Base-by-base conservation (phyloP, 306 rosid genomes). In the Vicia sativa region DNA sequence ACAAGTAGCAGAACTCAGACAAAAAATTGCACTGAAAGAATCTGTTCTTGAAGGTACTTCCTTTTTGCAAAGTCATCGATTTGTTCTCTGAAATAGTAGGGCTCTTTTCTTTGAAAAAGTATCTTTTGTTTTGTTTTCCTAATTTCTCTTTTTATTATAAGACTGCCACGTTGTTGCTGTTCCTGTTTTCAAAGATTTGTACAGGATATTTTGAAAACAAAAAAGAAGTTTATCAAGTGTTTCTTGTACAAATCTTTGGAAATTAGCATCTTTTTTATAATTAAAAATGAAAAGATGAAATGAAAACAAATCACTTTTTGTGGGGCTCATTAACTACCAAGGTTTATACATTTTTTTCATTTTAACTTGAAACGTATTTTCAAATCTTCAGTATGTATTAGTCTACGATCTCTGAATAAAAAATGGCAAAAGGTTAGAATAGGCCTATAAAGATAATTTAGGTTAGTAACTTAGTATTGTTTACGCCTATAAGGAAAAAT, bases 21-120 rank as follows among this genome's bases (percentile, higher is more conserved):
- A 78, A 75, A 80, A 84, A 70, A 76, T 90, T 74, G 87, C 63
- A 21, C 44, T 80, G 35, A 85, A 90, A 75, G 96, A 90, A 80
- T 79, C 76, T 19, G 64, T 78, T 68, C 83, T 71, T 68, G 96
- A 95, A 87, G 97, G 99, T 95, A 85, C 64, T 65, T 21, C 23
- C 26, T 45, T 46, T 72, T 31, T 54, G 23, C 65, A 70, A 37
- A 65, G 71, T 31, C n/a, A 41, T 38, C 15, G 63, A 29, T 29
- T 21, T 56, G 42, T 65, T 49, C 35, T 67, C 42, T 45, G 65
- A 21, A 59, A 41, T 37, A 58, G 2, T 26, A 13, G 39, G 39
- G 11, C 19, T 2, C 4, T 11, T 53, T 11, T 53, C 14, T 53
- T 53, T 53, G 59, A 53, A 14, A 53, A 23, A 23, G 12, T 23